Base-by-base conservation (phyloP, 2,329 filamentous ascomycete species). In the Pyrenophora graminea region DNA sequence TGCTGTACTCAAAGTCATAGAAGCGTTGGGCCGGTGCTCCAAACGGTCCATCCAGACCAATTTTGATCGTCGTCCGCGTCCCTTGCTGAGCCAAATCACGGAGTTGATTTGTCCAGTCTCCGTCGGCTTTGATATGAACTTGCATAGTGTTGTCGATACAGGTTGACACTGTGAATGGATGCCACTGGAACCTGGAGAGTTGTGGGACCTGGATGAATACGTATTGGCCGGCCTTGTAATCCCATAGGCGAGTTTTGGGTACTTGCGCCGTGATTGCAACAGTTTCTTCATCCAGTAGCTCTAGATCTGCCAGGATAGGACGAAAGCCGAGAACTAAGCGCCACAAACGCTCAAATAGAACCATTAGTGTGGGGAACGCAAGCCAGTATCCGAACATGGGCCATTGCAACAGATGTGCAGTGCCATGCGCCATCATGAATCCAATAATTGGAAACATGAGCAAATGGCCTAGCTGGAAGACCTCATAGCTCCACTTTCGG, bases 381-480 rank as follows among this genome's bases (percentile, higher is more conserved):
- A 85, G 74, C 65, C 80, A 82, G 61, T 82, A 83, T 1, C 81
- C 82, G 13, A 84, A 76, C 77, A 84, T 83, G 1, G 82, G 80
- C 65, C 71, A 78, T 55, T 84, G 81, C 0, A 85, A 62, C 0
- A 84, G 65, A 2, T 66, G 74, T 0, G 74, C 71, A 0, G 80
- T 80, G 0, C 82, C 82, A 56, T 85, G 82, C 0, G 79, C 81
- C 64, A 79, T 79, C 59, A 84, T 74, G 0, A 84, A 69, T 0
- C 77, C 81, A 23, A 85, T 79, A 17, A 85, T 80, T 7, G 81
- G 82, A 36, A 79, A 84, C 79, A 84, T 83, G 32, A 85, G 75
- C 6, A 84, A 54, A 55, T 85, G 82, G 0, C 77, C 79, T 0
- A 83, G 69, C 56, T 85, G 82, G 54, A 85, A 85, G 17, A 83